phyloP scores from a whole-genome alignment of 192 early-diverging fungal genomes.

The Podila verticillata region DNA sequence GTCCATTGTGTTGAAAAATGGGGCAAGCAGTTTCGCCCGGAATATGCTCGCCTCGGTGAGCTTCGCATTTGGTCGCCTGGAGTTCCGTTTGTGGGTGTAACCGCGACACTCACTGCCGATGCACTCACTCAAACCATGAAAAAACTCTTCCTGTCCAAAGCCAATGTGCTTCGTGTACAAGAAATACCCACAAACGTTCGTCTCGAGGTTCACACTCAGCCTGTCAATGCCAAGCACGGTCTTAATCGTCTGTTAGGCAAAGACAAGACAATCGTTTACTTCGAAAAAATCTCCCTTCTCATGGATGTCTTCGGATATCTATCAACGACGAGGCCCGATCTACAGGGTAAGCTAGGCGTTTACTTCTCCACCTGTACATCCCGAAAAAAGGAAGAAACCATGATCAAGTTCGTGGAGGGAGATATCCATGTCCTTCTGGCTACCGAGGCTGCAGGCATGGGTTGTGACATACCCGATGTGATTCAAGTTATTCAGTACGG shows the following conservation, averaged over 20 bases:
- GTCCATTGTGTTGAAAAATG: slow-evolving; percentile 24
- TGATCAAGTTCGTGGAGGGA: not conserved
- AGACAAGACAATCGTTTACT: slow-evolving; percentile 19
- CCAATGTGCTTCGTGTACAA: not conserved
- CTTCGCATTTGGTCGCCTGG: slow-evolving; percentile 15
- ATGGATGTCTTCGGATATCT: not conserved
- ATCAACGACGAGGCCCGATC: not conserved
- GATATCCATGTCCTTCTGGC: slow-evolving; percentile 5
- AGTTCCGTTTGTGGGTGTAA: slow-evolving; percentile 15
- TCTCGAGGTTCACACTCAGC: slow-evolving; percentile 15
- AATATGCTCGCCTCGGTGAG: slow-evolving; percentile 16
- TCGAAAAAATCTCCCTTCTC: slow-evolving; percentile 8
- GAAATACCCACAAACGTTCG: slow-evolving; percentile 6
- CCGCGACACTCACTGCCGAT: slow-evolving; percentile 9
- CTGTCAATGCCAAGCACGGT: slow-evolving; percentile 9
- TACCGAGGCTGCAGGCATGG: slow-evolving; percentile 1
- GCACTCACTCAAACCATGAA: not conserved
- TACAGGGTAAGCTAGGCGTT: not conserved
- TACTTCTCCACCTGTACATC: slow-evolving; percentile 2
- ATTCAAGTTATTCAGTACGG: slow-evolving; percentile 16
- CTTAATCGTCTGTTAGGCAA: slow-evolving; percentile 6
- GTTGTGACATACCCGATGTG: not conserved
- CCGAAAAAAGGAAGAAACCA: not conserved
- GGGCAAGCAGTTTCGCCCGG: slow-evolving; percentile 4
- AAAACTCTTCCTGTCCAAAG: slow-evolving; percentile 8